phyloP scores from a whole-genome alignment of 257 asterid species.

The Capsicum baccatum region DNA sequence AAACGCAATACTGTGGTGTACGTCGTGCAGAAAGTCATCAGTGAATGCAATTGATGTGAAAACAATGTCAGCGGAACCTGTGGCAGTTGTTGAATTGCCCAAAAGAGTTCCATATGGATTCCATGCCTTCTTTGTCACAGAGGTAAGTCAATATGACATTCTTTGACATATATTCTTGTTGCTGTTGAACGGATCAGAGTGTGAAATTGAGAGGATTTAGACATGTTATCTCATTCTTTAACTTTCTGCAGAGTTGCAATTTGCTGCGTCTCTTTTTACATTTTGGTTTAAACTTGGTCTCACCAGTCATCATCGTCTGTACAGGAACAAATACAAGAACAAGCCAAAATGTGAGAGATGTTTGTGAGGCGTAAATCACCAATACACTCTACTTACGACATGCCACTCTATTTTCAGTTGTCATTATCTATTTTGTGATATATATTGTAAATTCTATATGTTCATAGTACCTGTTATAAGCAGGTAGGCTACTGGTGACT shows the following conservation, averaged over 20 bases:
- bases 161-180: background rate
- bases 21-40: conserved; percentile 67
- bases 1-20: background rate
- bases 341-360: conserved; percentile 4
- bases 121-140: conserved; percentile 92
- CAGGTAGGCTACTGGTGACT: background rate
- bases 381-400: background rate
- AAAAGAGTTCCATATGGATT: conserved; percentile 90
- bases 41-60: conserved; percentile 91
- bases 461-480: background rate
- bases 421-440: background rate
- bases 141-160: conserved; percentile 46
- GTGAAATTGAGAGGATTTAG: too few species aligned
- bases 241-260: background rate
- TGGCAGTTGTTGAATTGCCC: conserved; percentile 83
- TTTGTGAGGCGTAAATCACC: background rate
- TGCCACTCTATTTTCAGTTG: conserved; percentile 7
- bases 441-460: background rate
- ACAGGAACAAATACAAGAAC: conserved; percentile 25
- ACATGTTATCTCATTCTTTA: too few species aligned
- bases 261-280: background rate
- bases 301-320: background rate
- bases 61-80: conserved; percentile 89
- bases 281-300: background rate
- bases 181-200: too few species aligned